A percentile compares a stretch with the other conserved stretches of the same genome.
These are phyloP conservation scores for Drechslera avenae DNA, from an alignment of 2,329 filamentous ascomycete genomes.

Conservation along the genomic window DNA sequence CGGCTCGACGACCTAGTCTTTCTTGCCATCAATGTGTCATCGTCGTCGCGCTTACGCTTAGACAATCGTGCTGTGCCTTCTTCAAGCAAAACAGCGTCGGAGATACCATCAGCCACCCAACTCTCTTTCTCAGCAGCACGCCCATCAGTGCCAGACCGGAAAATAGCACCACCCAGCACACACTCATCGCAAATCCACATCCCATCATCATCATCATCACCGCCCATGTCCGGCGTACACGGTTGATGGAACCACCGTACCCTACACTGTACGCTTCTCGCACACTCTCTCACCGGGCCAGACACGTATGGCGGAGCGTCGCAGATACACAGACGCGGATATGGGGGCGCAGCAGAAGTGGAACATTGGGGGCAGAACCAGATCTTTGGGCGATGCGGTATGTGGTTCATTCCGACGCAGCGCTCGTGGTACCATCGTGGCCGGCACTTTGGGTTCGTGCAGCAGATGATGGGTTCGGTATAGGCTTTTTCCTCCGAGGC, in stretches of 20 bases:
- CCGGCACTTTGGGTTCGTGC: neutral
- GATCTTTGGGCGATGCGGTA: neutral
- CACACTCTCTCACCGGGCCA: slow-evolving; percentile 1
- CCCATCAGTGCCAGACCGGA: neutral
- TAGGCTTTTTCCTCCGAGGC: neutral
- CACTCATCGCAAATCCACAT: slow-evolving; percentile 2
- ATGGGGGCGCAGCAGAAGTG: neutral
- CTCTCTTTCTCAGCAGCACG: neutral
- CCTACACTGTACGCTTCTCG: neutral
- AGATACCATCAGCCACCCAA: neutral
- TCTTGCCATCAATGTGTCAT: neutral
- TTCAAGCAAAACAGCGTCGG: neutral
- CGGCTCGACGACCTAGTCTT: neutral
- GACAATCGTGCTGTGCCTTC: neutral
- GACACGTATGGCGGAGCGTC: neutral
- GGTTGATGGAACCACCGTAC: slow-evolving; percentile 1
- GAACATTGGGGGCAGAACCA: slow-evolving; percentile 5
- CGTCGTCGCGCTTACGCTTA: neutral
- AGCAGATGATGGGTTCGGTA: slow-evolving; percentile 1
- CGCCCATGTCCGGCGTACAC: neutral
- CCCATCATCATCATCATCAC: too few relatives aligned
- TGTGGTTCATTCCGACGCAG: neutral
- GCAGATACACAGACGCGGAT: neutral
- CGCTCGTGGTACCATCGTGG: slow-evolving; percentile 3
- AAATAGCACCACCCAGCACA: neutral